phyloP scores from a whole-genome alignment of 2,329 filamentous ascomycete species.

The Lachnellula arida region DNA sequence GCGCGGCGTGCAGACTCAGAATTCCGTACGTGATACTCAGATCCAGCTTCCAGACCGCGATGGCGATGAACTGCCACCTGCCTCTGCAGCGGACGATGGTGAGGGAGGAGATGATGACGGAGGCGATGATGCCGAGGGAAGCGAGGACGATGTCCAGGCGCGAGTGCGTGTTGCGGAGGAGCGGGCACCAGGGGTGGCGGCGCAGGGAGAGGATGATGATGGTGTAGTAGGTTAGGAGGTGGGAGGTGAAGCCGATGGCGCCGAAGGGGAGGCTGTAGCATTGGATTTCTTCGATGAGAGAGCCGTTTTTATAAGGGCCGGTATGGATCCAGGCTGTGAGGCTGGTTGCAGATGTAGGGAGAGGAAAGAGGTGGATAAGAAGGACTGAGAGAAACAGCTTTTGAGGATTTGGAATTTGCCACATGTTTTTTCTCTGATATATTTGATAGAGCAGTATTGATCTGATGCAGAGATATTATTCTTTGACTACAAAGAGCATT shows the following conservation, averaged over 20 bases:
- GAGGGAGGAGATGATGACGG: conserved; percentile 2
- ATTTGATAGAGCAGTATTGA: background rate
- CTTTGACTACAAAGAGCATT: background rate
- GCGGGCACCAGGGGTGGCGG: background rate
- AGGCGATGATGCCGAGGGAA: background rate
- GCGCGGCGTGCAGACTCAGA: conserved; percentile 2
- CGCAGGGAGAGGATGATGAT: background rate
- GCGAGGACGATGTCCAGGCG: conserved; percentile 2
- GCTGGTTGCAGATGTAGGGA: background rate
- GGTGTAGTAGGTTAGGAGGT: conserved; percentile 6
- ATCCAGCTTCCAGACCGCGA: conserved; percentile 10
- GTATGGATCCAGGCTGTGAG: background rate
- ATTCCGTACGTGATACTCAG: conserved; percentile 1
- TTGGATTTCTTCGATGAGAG: conserved; percentile 2
- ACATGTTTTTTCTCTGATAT: background rate
- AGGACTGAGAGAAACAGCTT: background rate
- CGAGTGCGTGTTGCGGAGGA: background rate
- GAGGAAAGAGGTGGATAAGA: background rate
- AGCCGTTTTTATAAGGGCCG: background rate
- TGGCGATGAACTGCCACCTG: conserved; percentile 2
- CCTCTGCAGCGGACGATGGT: conserved; percentile 1
- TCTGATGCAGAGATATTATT: background rate
- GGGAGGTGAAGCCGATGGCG: conserved; percentile 8
- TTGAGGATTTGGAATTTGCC: background rate
- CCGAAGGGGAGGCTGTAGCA: conserved; percentile 8